These are phyloP conservation scores for Barnettozyma salicaria DNA, from an alignment of 805 yeast species.

Conservation along the genomic window DNA sequence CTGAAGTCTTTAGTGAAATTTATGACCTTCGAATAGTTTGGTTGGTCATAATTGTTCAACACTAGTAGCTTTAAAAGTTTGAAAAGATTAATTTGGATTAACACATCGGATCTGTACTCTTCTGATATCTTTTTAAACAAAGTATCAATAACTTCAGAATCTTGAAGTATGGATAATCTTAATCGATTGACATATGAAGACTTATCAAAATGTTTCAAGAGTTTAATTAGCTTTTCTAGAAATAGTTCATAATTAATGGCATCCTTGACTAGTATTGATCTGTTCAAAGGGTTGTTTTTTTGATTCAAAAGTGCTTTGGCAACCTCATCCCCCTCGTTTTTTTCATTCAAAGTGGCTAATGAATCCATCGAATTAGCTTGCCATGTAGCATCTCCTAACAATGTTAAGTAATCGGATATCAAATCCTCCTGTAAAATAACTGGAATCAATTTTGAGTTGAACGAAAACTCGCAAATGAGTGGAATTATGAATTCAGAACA, in stretches of 20 bases:
- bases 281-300: slow-evolving; percentile 30
- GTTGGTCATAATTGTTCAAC: slow-evolving; percentile 10
- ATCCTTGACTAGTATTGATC: slow-evolving; percentile 36
- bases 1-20: slow-evolving; percentile 6
- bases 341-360: slow-evolving; percentile 39
- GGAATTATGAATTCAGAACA: slow-evolving; percentile 44
- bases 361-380: slow-evolving; percentile 47
- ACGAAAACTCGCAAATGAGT: slow-evolving; percentile 40
- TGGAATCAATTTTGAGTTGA: slow-evolving; percentile 30
- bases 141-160: slow-evolving; percentile 10
- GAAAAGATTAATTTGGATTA: slow-evolving; percentile 19
- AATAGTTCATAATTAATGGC: slow-evolving; percentile 39
- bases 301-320: slow-evolving; percentile 23
- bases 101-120: slow-evolving; percentile 11
- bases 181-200: slow-evolving; percentile 19
- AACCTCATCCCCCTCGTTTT: slow-evolving; percentile 28
- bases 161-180: slow-evolving; percentile 17
- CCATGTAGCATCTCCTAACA: slow-evolving; percentile 45
- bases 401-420: slow-evolving; percentile 30
- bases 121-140: slow-evolving; percentile 12
- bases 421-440: slow-evolving; percentile 22
- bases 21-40: slow-evolving; percentile 12
- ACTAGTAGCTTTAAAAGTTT: slow-evolving; percentile 18
- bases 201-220: slow-evolving; percentile 18
- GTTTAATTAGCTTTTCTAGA: slow-evolving; percentile 35